Percentiles rank a stretch among this genome's conserved stretches.
phyloP scores from a whole-genome alignment of 345 rosid species.

The Euphorbia tirucalli region DNA sequence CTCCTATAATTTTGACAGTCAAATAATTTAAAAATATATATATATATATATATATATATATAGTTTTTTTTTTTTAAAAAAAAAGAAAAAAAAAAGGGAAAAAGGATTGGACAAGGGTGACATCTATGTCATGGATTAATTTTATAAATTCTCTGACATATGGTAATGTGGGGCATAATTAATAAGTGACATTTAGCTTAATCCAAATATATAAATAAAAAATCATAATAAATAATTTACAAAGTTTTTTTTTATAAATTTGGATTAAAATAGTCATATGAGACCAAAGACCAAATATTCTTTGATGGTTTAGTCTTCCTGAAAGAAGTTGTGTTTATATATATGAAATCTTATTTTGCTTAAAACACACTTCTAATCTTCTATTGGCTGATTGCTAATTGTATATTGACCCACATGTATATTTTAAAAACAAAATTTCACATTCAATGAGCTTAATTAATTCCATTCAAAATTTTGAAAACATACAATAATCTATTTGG shows the following conservation, averaged over 20 bases:
- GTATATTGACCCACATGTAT: conserved; percentile 5
- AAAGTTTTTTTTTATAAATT: background rate
- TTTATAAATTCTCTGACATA: background rate
- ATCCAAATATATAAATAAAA: background rate
- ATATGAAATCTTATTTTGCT: background rate
- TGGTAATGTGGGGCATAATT: background rate
- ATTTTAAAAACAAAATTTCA: background rate
- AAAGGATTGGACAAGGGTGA: background rate
- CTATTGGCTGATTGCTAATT: conserved; percentile 10
- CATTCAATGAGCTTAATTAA: background rate
- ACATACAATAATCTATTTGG: background rate
- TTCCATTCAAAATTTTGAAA: conserved; percentile 11
- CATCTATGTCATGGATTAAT: background rate
- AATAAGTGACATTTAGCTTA: background rate
- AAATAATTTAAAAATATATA: background rate
- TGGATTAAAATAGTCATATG: background rate
- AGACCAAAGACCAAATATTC: conserved; percentile 14
- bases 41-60: too few relatives aligned
- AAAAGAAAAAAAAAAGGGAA: background rate
- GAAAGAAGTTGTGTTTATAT: background rate
- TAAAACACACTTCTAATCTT: background rate
- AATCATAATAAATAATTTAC: background rate
- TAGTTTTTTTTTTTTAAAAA: background rate
- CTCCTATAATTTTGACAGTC: background rate
- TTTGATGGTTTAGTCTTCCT: background rate